These are phyloP conservation scores for Obelidium mucronatum DNA, from an alignment of 192 early-diverging fungal species.

Conservation along the genomic window DNA sequence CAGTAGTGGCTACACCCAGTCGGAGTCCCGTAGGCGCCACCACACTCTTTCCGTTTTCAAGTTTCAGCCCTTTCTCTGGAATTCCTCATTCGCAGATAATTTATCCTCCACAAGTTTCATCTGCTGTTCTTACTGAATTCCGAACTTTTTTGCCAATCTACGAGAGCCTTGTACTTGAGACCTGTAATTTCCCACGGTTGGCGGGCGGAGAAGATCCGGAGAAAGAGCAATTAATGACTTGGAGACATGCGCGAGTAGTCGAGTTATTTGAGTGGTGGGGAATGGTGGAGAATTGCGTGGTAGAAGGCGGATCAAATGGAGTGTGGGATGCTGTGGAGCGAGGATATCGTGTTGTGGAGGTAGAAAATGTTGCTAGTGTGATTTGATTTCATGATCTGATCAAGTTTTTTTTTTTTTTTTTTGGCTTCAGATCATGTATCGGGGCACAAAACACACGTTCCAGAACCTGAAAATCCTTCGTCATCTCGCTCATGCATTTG, in stretches of 20 bases:
- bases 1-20: background rate
- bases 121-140: conserved; percentile 34
- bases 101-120: conserved; percentile 9
- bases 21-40: background rate
- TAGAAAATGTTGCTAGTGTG: conserved; percentile 4
- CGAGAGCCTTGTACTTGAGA: conserved; percentile 48
- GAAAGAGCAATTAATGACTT: conserved; percentile 19
- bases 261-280: conserved; percentile 56
- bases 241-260: conserved; percentile 39
- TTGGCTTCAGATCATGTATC: conserved; percentile 48
- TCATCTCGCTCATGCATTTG: conserved; percentile 57
- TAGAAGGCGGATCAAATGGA: conserved; percentile 35
- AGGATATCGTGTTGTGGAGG: conserved; percentile 54
- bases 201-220: conserved; percentile 41
- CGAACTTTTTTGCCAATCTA: conserved; percentile 43
- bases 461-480: conserved; percentile 58
- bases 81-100: conserved; percentile 3
- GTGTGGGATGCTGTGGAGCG: conserved; percentile 49
- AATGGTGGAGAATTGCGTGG: conserved; percentile 27
- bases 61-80: conserved; percentile 13
- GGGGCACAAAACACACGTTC: conserved; percentile 60
- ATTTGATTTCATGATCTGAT: background rate
- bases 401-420: conserved; percentile 1
- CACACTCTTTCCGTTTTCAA: background rate
- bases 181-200: conserved; percentile 47